Conservation (phyloP, 352 stramenopile species). For the Globisporangium heterothallicum region DNA sequence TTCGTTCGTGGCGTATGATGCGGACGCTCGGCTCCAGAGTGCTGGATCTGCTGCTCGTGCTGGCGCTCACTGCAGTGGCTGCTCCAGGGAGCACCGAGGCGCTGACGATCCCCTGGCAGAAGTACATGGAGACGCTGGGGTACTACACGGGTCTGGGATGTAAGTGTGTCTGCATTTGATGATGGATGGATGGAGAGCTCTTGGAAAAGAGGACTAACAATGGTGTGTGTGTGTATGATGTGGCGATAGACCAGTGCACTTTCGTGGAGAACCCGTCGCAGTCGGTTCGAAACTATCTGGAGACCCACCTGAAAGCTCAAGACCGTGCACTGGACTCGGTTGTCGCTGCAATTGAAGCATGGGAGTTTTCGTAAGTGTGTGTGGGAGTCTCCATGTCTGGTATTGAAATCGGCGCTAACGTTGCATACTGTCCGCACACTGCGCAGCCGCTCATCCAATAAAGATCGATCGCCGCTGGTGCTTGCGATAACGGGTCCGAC, state of each 20-base stretch:
- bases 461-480: slow-evolving; percentile 75
- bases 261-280: slow-evolving; percentile 71
- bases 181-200: neutral
- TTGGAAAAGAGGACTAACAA: neutral
- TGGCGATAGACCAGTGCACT: slow-evolving; percentile 49
- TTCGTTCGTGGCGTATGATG: neutral
- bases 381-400: neutral
- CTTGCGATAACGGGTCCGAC: slow-evolving; percentile 87
- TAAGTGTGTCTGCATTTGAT: slow-evolving; percentile 17
- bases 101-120: slow-evolving; percentile 10
- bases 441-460: slow-evolving; percentile 40
- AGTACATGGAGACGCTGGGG: slow-evolving; percentile 33
- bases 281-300: slow-evolving; percentile 44
- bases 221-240: neutral
- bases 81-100: neutral
- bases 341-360: slow-evolving; percentile 67
- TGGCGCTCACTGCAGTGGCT: neutral
- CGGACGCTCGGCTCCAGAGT: neutral
- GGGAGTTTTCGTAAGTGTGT: slow-evolving; percentile 67
- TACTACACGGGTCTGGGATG: slow-evolving; percentile 49
- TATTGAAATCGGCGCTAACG: neutral
- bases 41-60: neutral
- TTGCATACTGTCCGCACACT: neutral
- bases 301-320: slow-evolving; percentile 61
- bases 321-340: slow-evolving; percentile 60